Percentiles rank a stretch among this genome's conserved stretches.
phyloP scores from a whole-genome alignment of 306 rosid genomes.

The Glycyrrhiza uralensis region DNA sequence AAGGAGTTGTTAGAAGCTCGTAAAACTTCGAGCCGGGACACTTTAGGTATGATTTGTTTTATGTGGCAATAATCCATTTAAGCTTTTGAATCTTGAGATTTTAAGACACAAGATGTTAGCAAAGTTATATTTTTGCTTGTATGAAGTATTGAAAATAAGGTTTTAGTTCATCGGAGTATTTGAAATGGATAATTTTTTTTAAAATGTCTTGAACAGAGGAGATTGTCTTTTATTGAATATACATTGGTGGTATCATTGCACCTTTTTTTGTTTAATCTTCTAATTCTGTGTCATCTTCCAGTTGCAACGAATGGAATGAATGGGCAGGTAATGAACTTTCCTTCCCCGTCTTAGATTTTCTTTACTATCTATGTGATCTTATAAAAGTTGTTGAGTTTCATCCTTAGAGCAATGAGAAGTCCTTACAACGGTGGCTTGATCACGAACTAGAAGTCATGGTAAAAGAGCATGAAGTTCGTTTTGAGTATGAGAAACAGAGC shows the following conservation, averaged over 20 bases:
- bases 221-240: slow-evolving; percentile 18
- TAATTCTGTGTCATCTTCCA: slow-evolving; percentile 47
- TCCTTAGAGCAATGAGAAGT: slow-evolving; percentile 84
- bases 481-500: slow-evolving; percentile 97
- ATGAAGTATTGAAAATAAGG: not conserved
- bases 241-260: slow-evolving; percentile 14
- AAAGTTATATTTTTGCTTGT: not conserved
- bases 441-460: slow-evolving; percentile 98
- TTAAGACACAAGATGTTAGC: slow-evolving; percentile 5
- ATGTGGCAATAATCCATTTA: not conserved
- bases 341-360: slow-evolving; percentile 21
- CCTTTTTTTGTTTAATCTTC: slow-evolving; percentile 23
- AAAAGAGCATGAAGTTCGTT: slow-evolving; percentile 97
- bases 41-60: slow-evolving; percentile 51
- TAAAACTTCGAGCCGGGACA: slow-evolving; percentile 84
- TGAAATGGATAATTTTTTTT: slow-evolving; percentile 22
- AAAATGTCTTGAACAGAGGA: slow-evolving; percentile 6
- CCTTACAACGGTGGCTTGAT: slow-evolving; percentile 96
- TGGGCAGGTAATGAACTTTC: slow-evolving; percentile 69
- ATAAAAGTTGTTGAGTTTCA: slow-evolving; percentile 33
- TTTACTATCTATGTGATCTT: slow-evolving; percentile 16
- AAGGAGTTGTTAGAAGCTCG: slow-evolving; percentile 99
- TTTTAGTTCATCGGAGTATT: not conserved
- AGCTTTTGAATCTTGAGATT: slow-evolving; percentile 6
- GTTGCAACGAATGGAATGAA: slow-evolving; percentile 66